phyloP scores from a whole-genome alignment of 176 grass and related monocot genomes.

The Musa beccarii region DNA sequence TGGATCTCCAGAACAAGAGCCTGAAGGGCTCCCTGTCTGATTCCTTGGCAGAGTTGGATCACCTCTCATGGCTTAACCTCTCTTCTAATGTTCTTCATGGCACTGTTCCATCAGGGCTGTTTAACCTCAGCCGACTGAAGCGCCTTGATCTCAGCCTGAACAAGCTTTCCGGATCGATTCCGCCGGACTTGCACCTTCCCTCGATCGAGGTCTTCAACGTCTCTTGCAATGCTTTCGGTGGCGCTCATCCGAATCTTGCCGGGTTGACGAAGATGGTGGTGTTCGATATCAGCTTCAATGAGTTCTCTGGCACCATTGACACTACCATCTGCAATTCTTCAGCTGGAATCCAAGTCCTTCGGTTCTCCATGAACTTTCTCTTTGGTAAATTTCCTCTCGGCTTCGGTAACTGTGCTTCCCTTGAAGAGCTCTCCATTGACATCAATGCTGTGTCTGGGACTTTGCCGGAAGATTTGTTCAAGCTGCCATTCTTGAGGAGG shows the following conservation, averaged over 20 bases:
- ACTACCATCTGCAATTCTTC: constrained; percentile 60
- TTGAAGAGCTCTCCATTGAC: constrained; percentile 66
- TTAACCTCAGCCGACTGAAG: constrained; percentile 46
- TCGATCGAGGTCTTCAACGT: constrained; percentile 63
- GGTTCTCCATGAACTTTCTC: constrained; percentile 61
- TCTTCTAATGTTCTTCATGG: constrained; percentile 51
- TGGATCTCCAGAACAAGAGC: constrained; percentile 66
- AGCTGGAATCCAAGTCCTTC: constrained; percentile 36
- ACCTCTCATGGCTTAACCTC: constrained; percentile 62
- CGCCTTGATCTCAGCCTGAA: constrained; percentile 68
- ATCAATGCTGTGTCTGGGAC: constrained; percentile 47
- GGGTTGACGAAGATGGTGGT: constrained; percentile 31
- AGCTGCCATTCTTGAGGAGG: constrained; percentile 49
- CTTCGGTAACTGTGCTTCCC: constrained; percentile 57
- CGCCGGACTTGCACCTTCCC: constrained; percentile 42
- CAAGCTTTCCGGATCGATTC: constrained; percentile 39
- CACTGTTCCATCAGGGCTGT: constrained; percentile 31
- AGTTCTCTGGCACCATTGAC: constrained; percentile 43
- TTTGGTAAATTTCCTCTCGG: constrained; percentile 51
- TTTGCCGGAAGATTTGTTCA: constrained; percentile 70
- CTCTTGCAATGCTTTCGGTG: constrained; percentile 55
- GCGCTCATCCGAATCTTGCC: constrained; percentile 40
- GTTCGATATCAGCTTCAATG: constrained; percentile 69
- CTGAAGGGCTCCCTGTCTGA: constrained; percentile 45
- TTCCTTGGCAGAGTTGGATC: constrained; percentile 51